Evolutionary conservation across 2,329 filamentous ascomycete genomes (phyloP).

Genomic region (Xylariaceae sp.): DNA sequence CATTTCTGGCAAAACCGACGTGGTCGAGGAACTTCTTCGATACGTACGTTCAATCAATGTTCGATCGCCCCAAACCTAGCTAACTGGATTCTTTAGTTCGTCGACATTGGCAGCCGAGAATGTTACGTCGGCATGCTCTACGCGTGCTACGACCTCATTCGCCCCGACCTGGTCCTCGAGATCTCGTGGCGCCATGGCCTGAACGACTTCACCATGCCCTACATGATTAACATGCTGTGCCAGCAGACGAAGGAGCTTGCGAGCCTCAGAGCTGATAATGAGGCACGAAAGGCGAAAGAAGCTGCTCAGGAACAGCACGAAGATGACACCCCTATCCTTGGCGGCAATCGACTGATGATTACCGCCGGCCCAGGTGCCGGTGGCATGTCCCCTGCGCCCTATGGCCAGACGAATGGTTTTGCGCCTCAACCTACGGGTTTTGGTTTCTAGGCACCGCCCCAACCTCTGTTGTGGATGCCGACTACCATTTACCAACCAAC

Average conservation of each 20-base stretch:
- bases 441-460: slow-evolving; percentile 45
- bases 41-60: slow-evolving; percentile 70
- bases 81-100: slow-evolving; percentile 63
- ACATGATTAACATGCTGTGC: slow-evolving; percentile 97
- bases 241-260: slow-evolving; percentile 87
- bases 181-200: slow-evolving; percentile 95
- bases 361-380: slow-evolving; percentile 74
- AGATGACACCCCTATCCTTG: slow-evolving; percentile 89
- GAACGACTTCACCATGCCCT: slow-evolving; percentile 97
- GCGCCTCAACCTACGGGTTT: slow-evolving; percentile 84
- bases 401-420: slow-evolving; percentile 80
- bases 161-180: slow-evolving; percentile 88
- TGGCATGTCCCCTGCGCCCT: slow-evolving; percentile 62
- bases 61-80: slow-evolving; percentile 13
- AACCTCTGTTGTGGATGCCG: slow-evolving; percentile 15
- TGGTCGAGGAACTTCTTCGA: slow-evolving; percentile 91
- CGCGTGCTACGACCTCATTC: slow-evolving; percentile 95
- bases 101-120: slow-evolving; percentile 97
- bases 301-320: slow-evolving; percentile 75
- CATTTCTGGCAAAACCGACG: slow-evolving; percentile 82
- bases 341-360: slow-evolving; percentile 85
- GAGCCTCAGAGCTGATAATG: slow-evolving; percentile 87
- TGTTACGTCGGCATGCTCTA: slow-evolving; percentile 99
- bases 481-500: slow-evolving; percentile 1
- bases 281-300: slow-evolving; percentile 81